Evolutionary conservation across 768 basidiomycete genomes (phyloP).

Genomic region (Tulasnella sp.): DNA sequence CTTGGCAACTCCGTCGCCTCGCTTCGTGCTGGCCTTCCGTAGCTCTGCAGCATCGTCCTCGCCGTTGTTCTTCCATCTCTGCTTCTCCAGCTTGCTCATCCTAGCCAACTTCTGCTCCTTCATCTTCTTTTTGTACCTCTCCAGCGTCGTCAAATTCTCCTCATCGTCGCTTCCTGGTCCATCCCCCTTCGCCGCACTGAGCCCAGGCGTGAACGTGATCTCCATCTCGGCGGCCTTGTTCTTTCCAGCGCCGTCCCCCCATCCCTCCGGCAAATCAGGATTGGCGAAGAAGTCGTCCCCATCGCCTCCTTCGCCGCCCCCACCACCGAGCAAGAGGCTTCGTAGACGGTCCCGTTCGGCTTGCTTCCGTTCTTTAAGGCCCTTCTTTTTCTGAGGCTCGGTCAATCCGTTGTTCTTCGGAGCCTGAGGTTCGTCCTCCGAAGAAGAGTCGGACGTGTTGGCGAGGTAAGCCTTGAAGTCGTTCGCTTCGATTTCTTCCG

Average conservation of each 20-base stretch:
- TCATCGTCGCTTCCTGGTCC: conserved; percentile 35
- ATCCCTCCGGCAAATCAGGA: conserved; percentile 72
- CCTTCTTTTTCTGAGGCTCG: conserved; percentile 33
- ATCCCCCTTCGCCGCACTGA: conserved; percentile 46
- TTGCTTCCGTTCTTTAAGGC: neutral
- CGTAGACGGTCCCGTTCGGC: conserved; percentile 45
- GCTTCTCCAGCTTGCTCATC: conserved; percentile 60
- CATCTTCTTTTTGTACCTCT: conserved; percentile 84
- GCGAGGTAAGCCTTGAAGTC: conserved; percentile 82
- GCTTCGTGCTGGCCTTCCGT: conserved; percentile 10
- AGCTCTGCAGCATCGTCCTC: conserved; percentile 33
- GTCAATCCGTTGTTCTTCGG: conserved; percentile 29
- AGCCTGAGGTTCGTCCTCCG: conserved; percentile 50
- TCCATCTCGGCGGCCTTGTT: conserved; percentile 77
- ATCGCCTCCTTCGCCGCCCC: conserved; percentile 42
- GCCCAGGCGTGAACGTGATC: conserved; percentile 88
- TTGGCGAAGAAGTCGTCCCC: conserved; percentile 33
- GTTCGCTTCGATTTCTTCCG: conserved; percentile 84
- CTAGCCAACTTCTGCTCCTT: conserved; percentile 80
- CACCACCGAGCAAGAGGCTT: conserved; percentile 64
- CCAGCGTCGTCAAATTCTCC: conserved; percentile 80
- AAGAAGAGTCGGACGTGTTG: conserved; percentile 53
- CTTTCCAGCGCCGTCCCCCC: conserved; percentile 48
- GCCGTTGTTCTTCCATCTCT: conserved; percentile 30
- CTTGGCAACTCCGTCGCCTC: conserved; percentile 27